These are phyloP conservation scores for Cercospora brassicicola DNA, from an alignment of 2,329 filamentous ascomycete species.

Conservation along the genomic window DNA sequence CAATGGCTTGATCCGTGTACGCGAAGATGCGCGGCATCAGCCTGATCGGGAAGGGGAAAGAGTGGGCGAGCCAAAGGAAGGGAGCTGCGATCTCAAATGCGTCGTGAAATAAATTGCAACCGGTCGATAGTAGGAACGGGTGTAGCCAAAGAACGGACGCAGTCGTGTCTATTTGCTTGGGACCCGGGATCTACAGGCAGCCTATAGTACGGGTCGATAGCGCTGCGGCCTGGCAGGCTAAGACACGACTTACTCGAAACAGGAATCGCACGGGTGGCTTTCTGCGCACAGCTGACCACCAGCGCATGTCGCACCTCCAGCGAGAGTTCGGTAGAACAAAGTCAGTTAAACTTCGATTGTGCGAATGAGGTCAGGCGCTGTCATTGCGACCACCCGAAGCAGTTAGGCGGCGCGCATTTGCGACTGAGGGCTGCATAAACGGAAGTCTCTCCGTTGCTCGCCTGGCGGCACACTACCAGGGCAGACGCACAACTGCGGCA, in stretches of 20 bases:
- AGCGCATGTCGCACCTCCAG: not conserved
- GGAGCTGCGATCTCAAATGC: not conserved
- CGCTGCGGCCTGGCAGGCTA: not conserved
- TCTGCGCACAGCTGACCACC: not conserved
- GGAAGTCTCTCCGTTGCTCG: constrained; percentile 6
- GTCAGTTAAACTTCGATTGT: not conserved
- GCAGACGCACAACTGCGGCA: constrained; percentile 11
- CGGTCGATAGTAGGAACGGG: not conserved
- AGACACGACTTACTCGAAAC: not conserved
- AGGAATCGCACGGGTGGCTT: constrained; percentile 5
- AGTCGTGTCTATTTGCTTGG: not conserved
- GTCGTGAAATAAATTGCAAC: not conserved
- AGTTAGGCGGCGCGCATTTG: not conserved
- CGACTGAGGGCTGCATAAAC: not conserved
- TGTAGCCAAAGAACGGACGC: not conserved
- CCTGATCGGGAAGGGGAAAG: not conserved
- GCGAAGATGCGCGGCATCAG: not conserved
- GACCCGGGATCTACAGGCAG: not conserved
- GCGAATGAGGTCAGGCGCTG: constrained; percentile 5
- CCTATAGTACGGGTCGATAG: constrained; percentile 2
- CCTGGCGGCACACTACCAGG: not conserved
- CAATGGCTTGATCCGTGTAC: constrained; percentile 3
- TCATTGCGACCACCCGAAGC: constrained; percentile 6
- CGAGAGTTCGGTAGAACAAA: not conserved
- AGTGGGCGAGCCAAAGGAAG: not conserved